Base-by-base conservation (phyloP, 2,329 filamentous ascomycete species). In the Neonectria coccinea region DNA sequence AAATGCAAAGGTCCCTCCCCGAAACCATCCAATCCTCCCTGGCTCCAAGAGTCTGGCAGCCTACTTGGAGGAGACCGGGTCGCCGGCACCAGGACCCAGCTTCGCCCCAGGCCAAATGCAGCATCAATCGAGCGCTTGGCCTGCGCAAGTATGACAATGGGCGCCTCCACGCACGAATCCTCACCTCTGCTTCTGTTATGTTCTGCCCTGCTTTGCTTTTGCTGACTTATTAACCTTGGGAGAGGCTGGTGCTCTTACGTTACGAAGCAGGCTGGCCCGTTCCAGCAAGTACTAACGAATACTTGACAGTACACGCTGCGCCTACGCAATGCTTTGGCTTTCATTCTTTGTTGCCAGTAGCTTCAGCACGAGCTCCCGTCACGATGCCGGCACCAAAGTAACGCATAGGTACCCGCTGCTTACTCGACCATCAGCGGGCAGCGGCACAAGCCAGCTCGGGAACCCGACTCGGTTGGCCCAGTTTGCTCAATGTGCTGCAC, bases 121-220 rank as follows among this genome's bases (percentile, higher is more conserved):
- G 51, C 56, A 56, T 36, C 56, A 20, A 51, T 56, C 51, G 56
- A 64, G 51, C 61, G 61, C 56, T 63, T 63, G 53, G 36, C 56
- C 47, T 39, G 54, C 47, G 36, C 14, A 27, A 36, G 52, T 14
- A 44, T 56, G 54, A 16, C 36, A n/a, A 42, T 33, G 20, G 47
- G 54, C 59, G 54, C 54, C 29, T 63, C 50, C 60, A 50, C 54
- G 22, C 60, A 50, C 54, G 22, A 31, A 59, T 59, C 9, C 22
- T 22, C 8, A n/a, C 39, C 14, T 44, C 27, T 58, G 44, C 44
- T 42, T 9, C 29, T 29, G 29, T 29, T 29, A 7, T 25, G 14
- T 14, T n/a, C 25, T 29, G 16, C n/a, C 39, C 47, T 39, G 47
- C 25, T 42, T 52, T 12, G 51, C 31, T 27, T 9, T 27, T 50